Conservation (phyloP, 345 rosid genomes). For the Rhodamnia argentea region DNA sequence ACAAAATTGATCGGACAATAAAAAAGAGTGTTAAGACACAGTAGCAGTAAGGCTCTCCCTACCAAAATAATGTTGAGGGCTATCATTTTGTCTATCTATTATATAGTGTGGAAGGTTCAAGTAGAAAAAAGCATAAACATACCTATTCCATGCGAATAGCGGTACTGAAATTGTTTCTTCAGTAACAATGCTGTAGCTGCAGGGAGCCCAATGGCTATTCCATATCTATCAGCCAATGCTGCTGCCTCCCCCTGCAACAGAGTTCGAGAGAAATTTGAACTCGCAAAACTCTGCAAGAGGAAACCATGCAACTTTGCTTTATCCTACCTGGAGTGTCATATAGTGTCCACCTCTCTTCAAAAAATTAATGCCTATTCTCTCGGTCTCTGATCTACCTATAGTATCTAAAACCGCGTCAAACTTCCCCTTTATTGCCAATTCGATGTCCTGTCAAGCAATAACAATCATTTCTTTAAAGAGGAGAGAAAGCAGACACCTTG, state of each 20-base stretch:
- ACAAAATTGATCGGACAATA: neutral
- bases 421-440: conserved; percentile 67
- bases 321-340: conserved; percentile 85
- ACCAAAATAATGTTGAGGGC: too few species aligned
- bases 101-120: neutral
- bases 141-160: conserved; percentile 89
- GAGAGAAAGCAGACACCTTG: neutral
- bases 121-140: neutral
- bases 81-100: neutral
- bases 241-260: conserved; percentile 80
- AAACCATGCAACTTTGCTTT: neutral
- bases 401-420: conserved; percentile 95
- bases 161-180: conserved; percentile 68
- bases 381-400: conserved; percentile 83
- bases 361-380: conserved; percentile 64
- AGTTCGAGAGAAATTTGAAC: neutral
- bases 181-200: conserved; percentile 56
- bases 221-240: conserved; percentile 72
- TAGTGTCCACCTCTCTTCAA: conserved; percentile 81
- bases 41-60: neutral
- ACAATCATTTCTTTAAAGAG: neutral
- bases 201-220: conserved; percentile 77
- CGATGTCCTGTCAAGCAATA: conserved; percentile 51
- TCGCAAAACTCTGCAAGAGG: neutral
- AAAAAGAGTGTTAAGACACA: neutral